Conservation (phyloP, 805 yeast species). For the Kregervanrija delftensis region DNA sequence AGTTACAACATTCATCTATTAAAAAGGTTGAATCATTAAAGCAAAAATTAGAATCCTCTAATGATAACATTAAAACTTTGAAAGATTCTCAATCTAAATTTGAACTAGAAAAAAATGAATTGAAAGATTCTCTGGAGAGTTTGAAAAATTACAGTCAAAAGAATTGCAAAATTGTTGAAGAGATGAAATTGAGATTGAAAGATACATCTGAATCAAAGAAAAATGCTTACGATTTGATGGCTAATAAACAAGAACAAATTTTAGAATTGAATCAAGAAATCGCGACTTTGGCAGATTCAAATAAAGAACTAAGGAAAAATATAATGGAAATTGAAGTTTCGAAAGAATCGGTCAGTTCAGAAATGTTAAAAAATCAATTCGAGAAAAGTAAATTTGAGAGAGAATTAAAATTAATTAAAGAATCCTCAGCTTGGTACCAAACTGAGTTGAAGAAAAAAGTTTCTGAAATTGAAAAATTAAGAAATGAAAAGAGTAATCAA, state of each 20-base stretch:
- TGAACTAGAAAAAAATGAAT: conserved; percentile 14
- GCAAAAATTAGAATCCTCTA: conserved; percentile 20
- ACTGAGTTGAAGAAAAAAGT: conserved; percentile 26
- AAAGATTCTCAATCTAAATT: conserved; percentile 15
- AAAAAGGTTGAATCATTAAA: conserved; percentile 29
- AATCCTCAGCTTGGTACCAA: conserved; percentile 30
- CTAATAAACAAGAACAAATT: conserved; percentile 31
- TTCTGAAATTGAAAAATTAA: conserved; percentile 21
- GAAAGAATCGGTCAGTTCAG: conserved; percentile 22
- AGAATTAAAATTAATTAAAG: conserved; percentile 25
- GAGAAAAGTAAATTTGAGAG: conserved; percentile 22
- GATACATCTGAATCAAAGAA: conserved; percentile 23
- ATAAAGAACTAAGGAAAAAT: conserved; percentile 35
- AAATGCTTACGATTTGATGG: conserved; percentile 28
- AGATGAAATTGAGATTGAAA: conserved; percentile 11
- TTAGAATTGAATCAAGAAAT: conserved; percentile 34
- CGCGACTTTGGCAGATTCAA: conserved; percentile 32
- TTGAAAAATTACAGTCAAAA: neutral
- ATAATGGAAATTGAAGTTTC: conserved; percentile 31
- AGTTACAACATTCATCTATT: conserved; percentile 27
- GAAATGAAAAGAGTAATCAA: conserved; percentile 25
- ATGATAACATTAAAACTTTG: conserved; percentile 18
- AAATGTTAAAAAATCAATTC: conserved; percentile 20
- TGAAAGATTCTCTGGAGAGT: conserved; percentile 7
- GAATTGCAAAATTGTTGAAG: conserved; percentile 8